These are phyloP conservation scores for Keithomyces neogunnii DNA, from an alignment of 2,329 filamentous ascomycete species.

Conservation along the genomic window DNA sequence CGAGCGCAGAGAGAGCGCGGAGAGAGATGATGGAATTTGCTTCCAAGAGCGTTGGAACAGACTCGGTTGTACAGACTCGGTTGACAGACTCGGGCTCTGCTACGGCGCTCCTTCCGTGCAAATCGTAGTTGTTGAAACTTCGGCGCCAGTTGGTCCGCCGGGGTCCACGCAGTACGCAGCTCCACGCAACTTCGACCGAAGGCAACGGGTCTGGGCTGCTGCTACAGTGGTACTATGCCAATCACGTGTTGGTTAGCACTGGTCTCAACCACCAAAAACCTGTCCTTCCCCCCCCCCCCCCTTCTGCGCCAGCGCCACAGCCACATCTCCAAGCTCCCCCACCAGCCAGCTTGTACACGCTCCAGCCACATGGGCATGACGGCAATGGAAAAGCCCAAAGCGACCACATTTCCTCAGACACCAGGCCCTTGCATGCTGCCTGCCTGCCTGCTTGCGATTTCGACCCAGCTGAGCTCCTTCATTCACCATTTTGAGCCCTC, in stretches of 20 bases:
- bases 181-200: too few relatives aligned
- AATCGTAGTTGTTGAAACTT: too few relatives aligned
- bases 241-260: too few relatives aligned
- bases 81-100: neutral
- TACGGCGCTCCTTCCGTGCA: too few relatives aligned
- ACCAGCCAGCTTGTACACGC: neutral
- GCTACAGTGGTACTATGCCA: too few relatives aligned
- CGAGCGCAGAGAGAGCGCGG: neutral
- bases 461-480: neutral
- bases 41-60: neutral
- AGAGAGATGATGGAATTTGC: neutral
- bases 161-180: too few relatives aligned
- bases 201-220: too few relatives aligned
- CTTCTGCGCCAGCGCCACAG: neutral
- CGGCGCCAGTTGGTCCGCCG: too few relatives aligned
- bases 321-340: neutral
- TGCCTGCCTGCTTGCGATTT: neutral
- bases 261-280: too few relatives aligned
- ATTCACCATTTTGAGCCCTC: neutral
- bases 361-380: constrained; percentile 13
- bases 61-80: neutral
- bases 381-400: constrained; percentile 13
- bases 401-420: constrained; percentile 27
- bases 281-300: neutral
- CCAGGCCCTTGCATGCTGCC: neutral